Evolutionary conservation across 164 flowering plant species (phyloP), one percentile per base, ranked within the genome.

Genomic region (Aristolochia contorta): DNA sequence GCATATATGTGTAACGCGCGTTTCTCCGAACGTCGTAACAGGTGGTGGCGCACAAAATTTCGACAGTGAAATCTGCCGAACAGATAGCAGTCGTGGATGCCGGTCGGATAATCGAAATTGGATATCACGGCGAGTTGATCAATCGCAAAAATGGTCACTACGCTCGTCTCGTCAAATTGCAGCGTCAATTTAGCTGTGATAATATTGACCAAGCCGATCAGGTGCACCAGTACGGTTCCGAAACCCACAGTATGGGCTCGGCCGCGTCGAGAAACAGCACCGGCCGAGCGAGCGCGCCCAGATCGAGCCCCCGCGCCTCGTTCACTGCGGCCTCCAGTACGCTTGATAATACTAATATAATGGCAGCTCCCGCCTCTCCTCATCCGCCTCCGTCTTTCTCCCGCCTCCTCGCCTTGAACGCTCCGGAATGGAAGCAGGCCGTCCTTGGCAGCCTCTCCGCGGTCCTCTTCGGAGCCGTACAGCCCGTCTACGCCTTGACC

Each of bases 41-140:
- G 97, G 88, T 89, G 16, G 82, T 91, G 41, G 94, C 98, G 16
- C 98, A 91, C 74, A 86, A 85, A 79, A 86, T 91, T 37, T 71
- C 91, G 0, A 91, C 95, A 6, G 71, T 89, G 12, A 75, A 72
- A 63, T 81, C 82, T 65, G 92, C 96, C 45, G 89, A 91, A 65
- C 67, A 81, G 53, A 89, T 91, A 16, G 95, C 91, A 46, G 98
- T 91, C 0, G 70, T 89, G 3, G 68, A 61, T 46, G 69, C 62
- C 23, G 98, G 98, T 16, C 55, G 63, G 54, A 70, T 89, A 21
- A 64, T 81, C 0, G 98, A 91, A 74, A 60, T 68, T 2, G 98
- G 98, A 9, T 71, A 85, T 21, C 96, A 91, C 65, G 67, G 66
- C 37, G 86, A 85, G 0, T 84, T 89, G 56, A 75, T 88, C 49